Evolutionary conservation across 163 green algal genomes (phyloP).

Genomic region (Scenedesmus sp.): DNA sequence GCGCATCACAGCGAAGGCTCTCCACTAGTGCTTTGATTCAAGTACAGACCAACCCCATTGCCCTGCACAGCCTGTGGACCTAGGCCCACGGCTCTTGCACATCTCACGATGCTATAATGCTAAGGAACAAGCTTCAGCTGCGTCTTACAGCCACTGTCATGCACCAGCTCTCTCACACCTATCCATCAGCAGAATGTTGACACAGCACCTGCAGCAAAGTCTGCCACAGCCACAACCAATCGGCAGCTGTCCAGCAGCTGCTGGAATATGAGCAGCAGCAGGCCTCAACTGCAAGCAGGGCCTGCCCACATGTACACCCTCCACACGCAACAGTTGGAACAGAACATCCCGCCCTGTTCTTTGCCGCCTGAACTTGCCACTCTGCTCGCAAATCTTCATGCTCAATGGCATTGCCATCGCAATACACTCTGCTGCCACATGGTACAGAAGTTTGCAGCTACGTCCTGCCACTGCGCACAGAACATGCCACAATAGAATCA

Average conservation of each 20-base stretch:
- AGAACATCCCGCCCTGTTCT: neutral
- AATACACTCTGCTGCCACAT: neutral
- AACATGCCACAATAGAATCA: too few species aligned
- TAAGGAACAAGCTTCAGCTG: neutral
- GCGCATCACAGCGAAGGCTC: neutral
- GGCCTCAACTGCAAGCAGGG: neutral
- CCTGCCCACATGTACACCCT: neutral
- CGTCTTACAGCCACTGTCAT: neutral
- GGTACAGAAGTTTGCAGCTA: neutral
- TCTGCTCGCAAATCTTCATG: neutral
- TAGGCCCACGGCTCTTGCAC: too few species aligned
- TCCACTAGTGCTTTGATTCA: neutral
- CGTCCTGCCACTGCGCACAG: neutral
- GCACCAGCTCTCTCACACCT: neutral
- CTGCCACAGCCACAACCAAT: slow-evolving; percentile 19
- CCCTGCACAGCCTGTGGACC: slow-evolving; percentile 8
- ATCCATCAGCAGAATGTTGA: neutral
- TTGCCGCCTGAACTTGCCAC: neutral
- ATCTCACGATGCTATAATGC: neutral
- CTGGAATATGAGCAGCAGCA: slow-evolving; percentile 13
- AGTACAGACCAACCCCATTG: neutral
- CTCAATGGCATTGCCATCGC: neutral
- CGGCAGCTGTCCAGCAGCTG: slow-evolving; percentile 7
- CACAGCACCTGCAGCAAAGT: neutral
- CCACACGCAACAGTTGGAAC: neutral